Evolutionary conservation across 129 eudicot genomes (phyloP), one percentile per base, ranked within the genome.

Genomic region (Apium graveolens): DNA sequence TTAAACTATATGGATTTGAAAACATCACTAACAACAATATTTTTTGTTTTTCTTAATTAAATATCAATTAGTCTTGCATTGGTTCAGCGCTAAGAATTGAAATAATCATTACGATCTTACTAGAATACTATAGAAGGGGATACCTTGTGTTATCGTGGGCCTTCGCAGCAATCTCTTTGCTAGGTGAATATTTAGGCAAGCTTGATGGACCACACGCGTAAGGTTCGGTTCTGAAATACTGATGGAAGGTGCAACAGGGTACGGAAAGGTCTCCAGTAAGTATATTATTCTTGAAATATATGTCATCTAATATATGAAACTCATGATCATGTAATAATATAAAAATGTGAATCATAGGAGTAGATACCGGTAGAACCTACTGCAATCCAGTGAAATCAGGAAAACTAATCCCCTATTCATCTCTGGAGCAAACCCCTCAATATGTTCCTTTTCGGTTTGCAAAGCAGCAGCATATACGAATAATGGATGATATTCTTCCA

Each of bases 131-230:
- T 4, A 4, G 16, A 48, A 63, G 63, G 38, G 51, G n/a, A n/a
- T n/a, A n/a, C n/a, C n/a, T n/a, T n/a, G n/a, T n/a, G n/a, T n/a
- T n/a, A n/a, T n/a, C n/a, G 1, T 90, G 90, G 75, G 80, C 42
- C 81, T 85, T 93, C 35, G 93, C 89, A 89, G 89, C 97, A 27
- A 93, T 89, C 88, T 93, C 98, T 75, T 93, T 93, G 83, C 87
- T 85, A n/a, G 97, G 96, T 35, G 97, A 95, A 85, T 89, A 91
- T 82, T 80, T 91, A 7, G 97, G 98, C 86, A 93, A 75, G 87
- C 91, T 87, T 76, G 93, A 84, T 26, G 97, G 92, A 76, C 91
- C 95, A 80, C 97, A 91, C 16, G 93, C 96, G 72, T 84, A 87
- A 34, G 97, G 98, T 80, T 74, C 86, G 71, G 87, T 81, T 11